These are phyloP conservation scores for Cytospora piceae DNA, from an alignment of 2,329 filamentous ascomycete genomes.

Conservation along the genomic window DNA sequence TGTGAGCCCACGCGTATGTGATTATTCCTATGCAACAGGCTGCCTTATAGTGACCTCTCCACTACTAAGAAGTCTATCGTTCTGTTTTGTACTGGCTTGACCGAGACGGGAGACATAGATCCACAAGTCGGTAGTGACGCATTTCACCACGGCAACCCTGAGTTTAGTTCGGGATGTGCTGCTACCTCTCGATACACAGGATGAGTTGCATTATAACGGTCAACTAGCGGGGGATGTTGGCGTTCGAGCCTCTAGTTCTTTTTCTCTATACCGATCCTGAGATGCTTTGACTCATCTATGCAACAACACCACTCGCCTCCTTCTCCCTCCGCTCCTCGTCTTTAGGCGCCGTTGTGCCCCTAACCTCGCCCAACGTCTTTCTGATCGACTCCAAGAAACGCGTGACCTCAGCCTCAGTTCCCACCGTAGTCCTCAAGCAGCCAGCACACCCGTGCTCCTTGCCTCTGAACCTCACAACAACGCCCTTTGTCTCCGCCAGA, in stretches of 20 bases:
- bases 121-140: neutral
- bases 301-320: slow-evolving; percentile 43
- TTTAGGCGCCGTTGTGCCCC: slow-evolving; percentile 36
- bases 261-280: slow-evolving; percentile 9
- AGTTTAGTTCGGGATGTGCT: neutral
- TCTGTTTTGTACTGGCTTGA: neutral
- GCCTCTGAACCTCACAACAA: slow-evolving; percentile 91
- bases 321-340: slow-evolving; percentile 44
- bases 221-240: neutral
- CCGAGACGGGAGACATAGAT: neutral
- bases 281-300: slow-evolving; percentile 34
- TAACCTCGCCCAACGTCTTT: slow-evolving; percentile 51
- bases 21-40: neutral
- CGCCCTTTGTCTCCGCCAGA: slow-evolving; percentile 82
- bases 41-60: neutral
- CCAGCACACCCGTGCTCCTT: slow-evolving; percentile 90
- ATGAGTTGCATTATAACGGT: neutral
- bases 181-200: neutral
- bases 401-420: slow-evolving; percentile 84
- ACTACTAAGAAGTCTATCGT: neutral
- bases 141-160: neutral
- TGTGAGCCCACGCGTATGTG: no score
- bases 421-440: slow-evolving; percentile 88
- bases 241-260: slow-evolving; percentile 6
- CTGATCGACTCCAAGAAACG: slow-evolving; percentile 73